These are phyloP conservation scores for Pythium utonaiense DNA, from an alignment of 352 stramenopile genomes.

Conservation along the genomic window DNA sequence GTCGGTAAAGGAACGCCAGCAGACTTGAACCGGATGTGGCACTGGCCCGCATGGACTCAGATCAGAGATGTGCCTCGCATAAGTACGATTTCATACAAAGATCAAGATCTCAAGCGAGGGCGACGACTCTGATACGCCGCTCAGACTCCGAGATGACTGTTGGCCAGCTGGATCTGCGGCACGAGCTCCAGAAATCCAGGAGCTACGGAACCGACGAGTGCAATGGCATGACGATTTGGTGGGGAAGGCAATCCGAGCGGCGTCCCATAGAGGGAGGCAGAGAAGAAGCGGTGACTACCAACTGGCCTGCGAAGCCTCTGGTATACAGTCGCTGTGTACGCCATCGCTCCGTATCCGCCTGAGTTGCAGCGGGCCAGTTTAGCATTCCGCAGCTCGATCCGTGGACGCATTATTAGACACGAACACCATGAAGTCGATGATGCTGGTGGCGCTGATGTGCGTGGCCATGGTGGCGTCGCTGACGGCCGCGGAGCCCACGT, in stretches of 20 bases:
- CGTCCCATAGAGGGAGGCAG: background rate
- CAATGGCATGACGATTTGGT: background rate
- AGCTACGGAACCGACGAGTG: background rate
- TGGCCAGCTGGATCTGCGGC: slow-evolving; percentile 13
- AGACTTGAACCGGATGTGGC: background rate
- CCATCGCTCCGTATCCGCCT: background rate
- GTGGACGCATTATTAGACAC: background rate
- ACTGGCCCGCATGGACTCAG: background rate
- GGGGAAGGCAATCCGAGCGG: background rate
- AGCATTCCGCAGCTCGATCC: background rate
- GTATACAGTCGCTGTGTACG: background rate
- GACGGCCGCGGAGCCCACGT: slow-evolving; percentile 15
- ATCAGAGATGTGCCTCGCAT: slow-evolving; percentile 12
- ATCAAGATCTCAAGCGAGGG: background rate
- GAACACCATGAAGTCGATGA: slow-evolving; percentile 24
- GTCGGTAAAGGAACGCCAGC: slow-evolving; percentile 13
- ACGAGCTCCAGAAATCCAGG: slow-evolving; percentile 13
- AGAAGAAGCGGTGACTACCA: background rate
- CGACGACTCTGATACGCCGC: background rate
- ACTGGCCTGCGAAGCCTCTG: background rate
- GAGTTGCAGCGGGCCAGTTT: background rate
- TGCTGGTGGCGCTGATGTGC: slow-evolving; percentile 25
- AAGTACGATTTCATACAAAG: background rate
- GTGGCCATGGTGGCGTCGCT: slow-evolving; percentile 13
- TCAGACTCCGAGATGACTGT: slow-evolving; percentile 8